A percentile compares a stretch with the other conserved stretches of the same genome.
Evolutionary conservation across 768 basidiomycete species (phyloP).

Genomic region (Cystobasidiopsis lactophilus): DNA sequence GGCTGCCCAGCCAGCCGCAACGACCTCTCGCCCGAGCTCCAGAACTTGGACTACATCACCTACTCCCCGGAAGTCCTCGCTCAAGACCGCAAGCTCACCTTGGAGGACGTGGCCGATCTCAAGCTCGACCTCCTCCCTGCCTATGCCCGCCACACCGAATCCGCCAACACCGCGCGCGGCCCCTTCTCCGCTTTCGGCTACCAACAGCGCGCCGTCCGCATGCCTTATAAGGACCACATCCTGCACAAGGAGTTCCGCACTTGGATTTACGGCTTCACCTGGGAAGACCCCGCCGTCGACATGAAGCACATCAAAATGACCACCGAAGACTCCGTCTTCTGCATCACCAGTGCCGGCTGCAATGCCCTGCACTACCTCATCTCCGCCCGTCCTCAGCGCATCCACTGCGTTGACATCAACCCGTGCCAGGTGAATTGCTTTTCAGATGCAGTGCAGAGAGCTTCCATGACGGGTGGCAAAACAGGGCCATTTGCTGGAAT

Average conservation of each 20-base stretch:
- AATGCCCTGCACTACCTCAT: constrained; percentile 62
- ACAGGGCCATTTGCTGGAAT: constrained; percentile 55
- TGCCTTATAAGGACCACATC: constrained; percentile 24
- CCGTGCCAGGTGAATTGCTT: background rate
- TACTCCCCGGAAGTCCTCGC: background rate
- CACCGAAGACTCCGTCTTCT: constrained; percentile 42
- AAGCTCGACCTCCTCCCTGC: constrained; percentile 16
- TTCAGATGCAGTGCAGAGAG: background rate
- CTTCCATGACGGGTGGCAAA: constrained; percentile 36
- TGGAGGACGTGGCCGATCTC: constrained; percentile 12
- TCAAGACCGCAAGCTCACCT: constrained; percentile 29
- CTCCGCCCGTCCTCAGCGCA: constrained; percentile 35
- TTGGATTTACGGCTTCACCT: constrained; percentile 20
- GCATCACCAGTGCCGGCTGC: constrained; percentile 57
- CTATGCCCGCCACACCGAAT: no score
- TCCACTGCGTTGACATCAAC: constrained; percentile 8
- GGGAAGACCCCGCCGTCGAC: constrained; percentile 55
- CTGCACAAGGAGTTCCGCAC: constrained; percentile 40
- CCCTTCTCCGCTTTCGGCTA: constrained; percentile 45
- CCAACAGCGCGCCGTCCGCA: constrained; percentile 26
- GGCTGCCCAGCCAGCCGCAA: constrained; percentile 25
- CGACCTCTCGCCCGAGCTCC: constrained; percentile 9
- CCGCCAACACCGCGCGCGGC: background rate
- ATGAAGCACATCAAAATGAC: constrained; percentile 41
- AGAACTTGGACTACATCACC: background rate